Evolutionary conservation across 1,139 yeast species (phyloP), one percentile per base, ranked within the genome.

Genomic region (Diutina sp.): DNA sequence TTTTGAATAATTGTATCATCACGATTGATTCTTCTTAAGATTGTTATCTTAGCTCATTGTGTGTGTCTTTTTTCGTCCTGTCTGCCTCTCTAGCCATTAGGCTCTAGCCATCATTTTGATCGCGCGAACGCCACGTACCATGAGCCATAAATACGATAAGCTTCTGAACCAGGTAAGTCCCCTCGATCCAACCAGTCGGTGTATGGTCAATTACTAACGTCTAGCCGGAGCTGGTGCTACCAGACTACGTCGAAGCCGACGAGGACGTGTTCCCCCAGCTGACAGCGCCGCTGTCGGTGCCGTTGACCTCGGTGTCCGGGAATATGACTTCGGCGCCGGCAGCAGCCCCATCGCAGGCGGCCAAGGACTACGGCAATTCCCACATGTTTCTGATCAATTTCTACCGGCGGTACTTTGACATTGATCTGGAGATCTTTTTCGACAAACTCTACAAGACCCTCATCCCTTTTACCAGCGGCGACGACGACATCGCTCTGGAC

Each of bases 341-440:
- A 5, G 21, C 21, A n/a, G 30, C 30, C 4, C 51, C 4, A n/a
- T 11, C 53, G 16, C 25, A n/a, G 18, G n/a, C 48, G 9, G 30
- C 48, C 6, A 50, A 50, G 29, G 51, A 47, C n/a, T 50, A 32
- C 18, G 45, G 29, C 14, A 30, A 32, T 14, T 50, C 53, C n/a
- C 82, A 81, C 48, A 70, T 79, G 64, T 79, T 84, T 64, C 79
- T 82, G 46, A 70, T 83, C 56, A 76, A 73, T 58, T 82, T 79
- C 66, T 84, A 84, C 65, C 69, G 84, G 58, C 73, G 74, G 59
- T 84, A 71, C 66, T 86, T 85, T 66, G 87, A 85, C 64, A 74
- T 87, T 56, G 85, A 84, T 60, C 82, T 89, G 11, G 73, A 70
- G 21, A 83, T 82, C 18, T 88, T 87, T 57, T 69, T 80, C 58